These are phyloP conservation scores for Cryptococcus wingfieldii DNA, from an alignment of 1,284 basidiomycete species.

Conservation along the genomic window DNA sequence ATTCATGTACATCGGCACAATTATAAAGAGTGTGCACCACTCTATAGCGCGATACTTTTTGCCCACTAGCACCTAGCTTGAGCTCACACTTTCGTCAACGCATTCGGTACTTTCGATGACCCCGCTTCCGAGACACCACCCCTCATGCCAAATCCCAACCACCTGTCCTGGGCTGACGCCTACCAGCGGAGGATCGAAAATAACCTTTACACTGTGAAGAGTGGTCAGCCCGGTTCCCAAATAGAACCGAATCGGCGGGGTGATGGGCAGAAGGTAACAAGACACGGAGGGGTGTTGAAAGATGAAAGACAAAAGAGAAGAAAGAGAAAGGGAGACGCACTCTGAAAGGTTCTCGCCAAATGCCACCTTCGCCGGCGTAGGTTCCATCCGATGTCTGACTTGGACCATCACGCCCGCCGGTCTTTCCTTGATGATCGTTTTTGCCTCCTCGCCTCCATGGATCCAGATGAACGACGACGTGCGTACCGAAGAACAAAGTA, in stretches of 20 bases:
- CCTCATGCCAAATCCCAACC: slow-evolving; percentile 65
- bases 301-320: too few species aligned
- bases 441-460: slow-evolving; percentile 40
- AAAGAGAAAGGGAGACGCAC: too few species aligned
- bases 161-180: slow-evolving; percentile 78
- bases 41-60: too few species aligned
- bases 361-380: slow-evolving; percentile 48
- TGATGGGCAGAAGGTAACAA: too few species aligned
- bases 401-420: slow-evolving; percentile 56
- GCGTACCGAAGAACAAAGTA: slow-evolving; percentile 56
- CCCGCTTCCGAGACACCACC: slow-evolving; percentile 82
- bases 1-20: too few species aligned
- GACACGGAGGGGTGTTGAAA: slow-evolving; percentile 1
- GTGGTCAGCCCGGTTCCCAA: too few species aligned
- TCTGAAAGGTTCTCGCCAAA: background rate
- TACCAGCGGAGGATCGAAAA: slow-evolving; percentile 59
- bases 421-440: slow-evolving; percentile 29
- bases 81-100: background rate
- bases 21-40: too few species aligned
- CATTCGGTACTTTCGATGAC: slow-evolving; percentile 53
- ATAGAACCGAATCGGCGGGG: too few species aligned
- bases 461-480: slow-evolving; percentile 68
- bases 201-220: slow-evolving; percentile 43
- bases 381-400: slow-evolving; percentile 66
- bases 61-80: too few species aligned